Evolutionary conservation across 2,329 filamentous ascomycete genomes (phyloP), one percentile per base, ranked within the genome.

Genomic region (Sporothrix schenckii): DNA sequence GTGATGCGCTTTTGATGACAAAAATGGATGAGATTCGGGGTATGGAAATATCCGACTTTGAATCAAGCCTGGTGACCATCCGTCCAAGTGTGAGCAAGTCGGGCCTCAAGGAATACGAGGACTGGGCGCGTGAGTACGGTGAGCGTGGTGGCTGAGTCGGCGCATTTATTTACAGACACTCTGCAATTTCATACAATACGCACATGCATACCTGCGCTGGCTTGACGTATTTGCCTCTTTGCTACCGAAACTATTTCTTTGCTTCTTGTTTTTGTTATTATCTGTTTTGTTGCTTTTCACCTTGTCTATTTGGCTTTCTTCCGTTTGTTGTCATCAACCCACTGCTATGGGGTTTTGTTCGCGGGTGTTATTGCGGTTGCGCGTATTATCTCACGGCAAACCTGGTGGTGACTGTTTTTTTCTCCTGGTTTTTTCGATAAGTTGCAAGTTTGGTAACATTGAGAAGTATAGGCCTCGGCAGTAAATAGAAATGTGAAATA

Each of bases 21-120:
- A 92, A 91, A 0, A 97, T 95, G 87, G 95, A 99, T 72, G 89
- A 98, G 75, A 98, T 99, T 75, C 86, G 94, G 14, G 90, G 94
- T 0, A 98, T 99, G 72, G 86, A 87, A 68, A 87, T 97, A 69
- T 78, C 84, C 52, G 95, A 99, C 78, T 99, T 99, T 75, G 83
- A 92, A 76, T 88, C 92, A 16, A 97, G 93, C 80, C 82, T 99
- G 72, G 82, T 84, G 53, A 96, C 89, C 19, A 98, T 99, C 73
- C 85, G 94, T 61, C 94, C 95, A 0, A 97, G 92, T 79, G 94
- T 99, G 3, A 93, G 92, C 77, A 91, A 90, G 77, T 85, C 92
- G 68, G 93, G 95, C 0, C 80, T 99, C 52, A 91, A 92, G 77
- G 87, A 93, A 77, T 97, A 96, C 78, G 95, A 98, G 80, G 91